These are phyloP conservation scores for Hemileccinum rubropunctum DNA, from an alignment of 768 basidiomycete genomes.

Conservation along the genomic window DNA sequence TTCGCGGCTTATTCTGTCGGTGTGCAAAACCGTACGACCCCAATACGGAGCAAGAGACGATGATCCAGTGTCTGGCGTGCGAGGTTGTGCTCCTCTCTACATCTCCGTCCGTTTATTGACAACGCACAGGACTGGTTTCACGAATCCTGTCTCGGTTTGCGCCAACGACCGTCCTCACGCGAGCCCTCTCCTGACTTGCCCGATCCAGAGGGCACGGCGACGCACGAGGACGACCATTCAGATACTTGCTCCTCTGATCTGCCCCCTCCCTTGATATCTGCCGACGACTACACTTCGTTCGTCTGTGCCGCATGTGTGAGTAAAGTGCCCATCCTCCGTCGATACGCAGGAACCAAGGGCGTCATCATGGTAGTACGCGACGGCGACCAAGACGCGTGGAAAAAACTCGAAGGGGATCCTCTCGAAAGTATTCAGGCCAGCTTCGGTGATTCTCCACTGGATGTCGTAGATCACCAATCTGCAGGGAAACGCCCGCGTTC, in stretches of 20 bases:
- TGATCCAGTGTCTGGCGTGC: conserved; percentile 86
- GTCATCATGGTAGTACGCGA: conserved; percentile 66
- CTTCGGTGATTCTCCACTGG: conserved; percentile 14
- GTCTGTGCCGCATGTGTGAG: conserved; percentile 71
- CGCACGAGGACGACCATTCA: conserved; percentile 50
- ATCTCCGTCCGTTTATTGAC: conserved; percentile 1
- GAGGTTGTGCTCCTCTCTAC: conserved; percentile 48
- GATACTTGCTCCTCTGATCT: conserved; percentile 63
- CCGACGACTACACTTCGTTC: conserved; percentile 71
- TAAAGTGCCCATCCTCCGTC: conserved; percentile 47
- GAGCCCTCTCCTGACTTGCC: conserved; percentile 33
- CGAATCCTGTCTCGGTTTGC: conserved; percentile 82
- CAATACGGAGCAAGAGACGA: conserved; percentile 71
- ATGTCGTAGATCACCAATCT: conserved; percentile 26
- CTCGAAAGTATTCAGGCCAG: not conserved
- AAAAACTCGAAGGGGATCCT: conserved; percentile 37
- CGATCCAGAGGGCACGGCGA: not conserved
- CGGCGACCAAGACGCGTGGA: conserved; percentile 48
- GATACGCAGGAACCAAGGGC: conserved; percentile 68
- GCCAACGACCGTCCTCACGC: conserved; percentile 57
- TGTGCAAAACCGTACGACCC: conserved; percentile 73
- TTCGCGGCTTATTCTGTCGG: conserved; percentile 67
- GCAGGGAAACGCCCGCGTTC: conserved; percentile 47
- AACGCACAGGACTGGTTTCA: conserved; percentile 79
- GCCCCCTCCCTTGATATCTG: conserved; percentile 65